Base-by-base conservation (phyloP, 2,329 filamentous ascomycete genomes). In the Exophiala phaeomuriformis region DNA sequence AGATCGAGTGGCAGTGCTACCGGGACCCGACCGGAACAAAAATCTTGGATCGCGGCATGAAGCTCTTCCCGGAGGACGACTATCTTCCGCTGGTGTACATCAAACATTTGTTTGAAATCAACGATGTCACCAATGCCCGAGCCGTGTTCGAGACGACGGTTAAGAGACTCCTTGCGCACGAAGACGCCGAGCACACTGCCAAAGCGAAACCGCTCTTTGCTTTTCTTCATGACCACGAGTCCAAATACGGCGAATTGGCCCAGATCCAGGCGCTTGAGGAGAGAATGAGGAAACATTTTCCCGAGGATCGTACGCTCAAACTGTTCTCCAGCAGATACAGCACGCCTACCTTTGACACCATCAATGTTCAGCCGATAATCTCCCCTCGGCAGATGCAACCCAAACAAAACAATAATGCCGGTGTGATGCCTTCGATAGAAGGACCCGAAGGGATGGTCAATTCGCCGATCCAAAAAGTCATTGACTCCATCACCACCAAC, bases 111-210 rank as follows among this genome's bases (percentile, higher is more conserved):
- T 86, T 97, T 64, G 85, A 87, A 8, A 89, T 88, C 67, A 91
- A 95, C 63, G 93, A 98, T 69, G 85, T 90, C 45, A 95, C 89
- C 32, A 96, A 98, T 77, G 93, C 93, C 33, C 83, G 93, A 61
- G 90, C 93, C 6, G 90, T 96, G 1, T 98, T 98, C 64, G 93
- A 97, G 68, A 96, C 90, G 10, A 90, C 90, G 10, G 88, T 96
- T 56, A 88, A 86, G 65, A 85, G 85, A 57, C 79, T 97, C 41
- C 81, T 86, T 5, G 79, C 85, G 28, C 49, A 55, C 33, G 55
- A 56, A 9, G 93, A 90, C 61, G 82, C 87, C 0, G 87, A 90
- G 61, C 81, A 82, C 7, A 72, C 85, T 0, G 71, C 77, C 51
- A 93, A 90, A 65, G 83, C 90, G 5, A 94, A 93, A 68, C 81